These are phyloP conservation scores for Phytophthora lateralis DNA, from an alignment of 352 stramenopile genomes.

Conservation along the genomic window DNA sequence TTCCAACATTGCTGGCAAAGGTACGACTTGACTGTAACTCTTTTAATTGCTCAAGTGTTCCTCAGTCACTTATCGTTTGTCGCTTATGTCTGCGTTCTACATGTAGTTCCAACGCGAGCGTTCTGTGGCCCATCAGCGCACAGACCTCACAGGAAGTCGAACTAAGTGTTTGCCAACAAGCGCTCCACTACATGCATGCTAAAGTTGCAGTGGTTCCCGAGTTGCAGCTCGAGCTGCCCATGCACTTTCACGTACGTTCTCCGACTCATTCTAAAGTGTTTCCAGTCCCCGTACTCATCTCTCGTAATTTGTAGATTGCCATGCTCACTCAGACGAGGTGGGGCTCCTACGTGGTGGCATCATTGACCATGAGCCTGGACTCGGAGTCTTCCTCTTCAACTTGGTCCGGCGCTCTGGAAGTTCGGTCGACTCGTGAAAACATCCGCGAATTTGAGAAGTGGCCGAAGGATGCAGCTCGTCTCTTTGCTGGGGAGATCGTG, in stretches of 20 bases:
- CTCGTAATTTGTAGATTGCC: constrained; percentile 40
- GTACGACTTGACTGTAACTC: constrained; percentile 20
- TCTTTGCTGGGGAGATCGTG: constrained; percentile 44
- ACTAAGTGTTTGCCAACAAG: constrained; percentile 47
- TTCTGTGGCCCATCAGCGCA: constrained; percentile 18
- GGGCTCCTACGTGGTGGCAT: constrained; percentile 54
- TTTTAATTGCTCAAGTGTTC: neutral
- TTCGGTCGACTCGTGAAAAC: constrained; percentile 52
- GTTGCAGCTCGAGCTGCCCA: constrained; percentile 60
- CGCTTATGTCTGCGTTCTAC: neutral
- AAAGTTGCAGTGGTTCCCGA: constrained; percentile 49
- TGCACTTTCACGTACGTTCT: constrained; percentile 59
- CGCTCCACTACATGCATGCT: constrained; percentile 34
- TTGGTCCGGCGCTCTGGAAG: constrained; percentile 53
- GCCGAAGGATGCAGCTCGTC: constrained; percentile 36
- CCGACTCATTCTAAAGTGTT: neutral
- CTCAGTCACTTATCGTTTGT: neutral
- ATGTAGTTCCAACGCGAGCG: constrained; percentile 21
- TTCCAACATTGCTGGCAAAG: constrained; percentile 64
- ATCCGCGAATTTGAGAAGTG: constrained; percentile 53
- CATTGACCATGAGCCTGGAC: constrained; percentile 47
- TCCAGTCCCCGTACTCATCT: neutral
- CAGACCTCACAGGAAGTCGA: constrained; percentile 7
- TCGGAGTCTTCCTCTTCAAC: constrained; percentile 4
- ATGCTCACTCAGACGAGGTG: constrained; percentile 71